phyloP scores from a whole-genome alignment of 2,329 filamentous ascomycete genomes.

The Berkeleyomyces basicola region DNA sequence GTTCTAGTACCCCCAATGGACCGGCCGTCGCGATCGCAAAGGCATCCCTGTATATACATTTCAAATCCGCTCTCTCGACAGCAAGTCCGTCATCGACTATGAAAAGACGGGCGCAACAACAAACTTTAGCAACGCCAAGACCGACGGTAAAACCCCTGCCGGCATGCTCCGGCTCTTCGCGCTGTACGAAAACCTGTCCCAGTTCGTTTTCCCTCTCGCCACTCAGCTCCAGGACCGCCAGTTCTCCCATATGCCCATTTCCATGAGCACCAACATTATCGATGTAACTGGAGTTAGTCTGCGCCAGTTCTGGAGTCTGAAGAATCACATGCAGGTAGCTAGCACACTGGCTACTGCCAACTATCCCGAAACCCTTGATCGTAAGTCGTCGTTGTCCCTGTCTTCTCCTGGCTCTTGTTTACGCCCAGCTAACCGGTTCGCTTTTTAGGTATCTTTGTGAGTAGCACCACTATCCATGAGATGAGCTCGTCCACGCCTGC shows the following conservation, averaged over 20 bases:
- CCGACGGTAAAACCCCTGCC: slow-evolving; percentile 49
- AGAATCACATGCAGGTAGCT: slow-evolving; percentile 84
- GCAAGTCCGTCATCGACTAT: slow-evolving; percentile 65
- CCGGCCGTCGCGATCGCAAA: slow-evolving; percentile 68
- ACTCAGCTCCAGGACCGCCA: slow-evolving; percentile 57
- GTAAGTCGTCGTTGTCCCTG: slow-evolving; percentile 37
- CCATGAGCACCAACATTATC: slow-evolving; percentile 85
- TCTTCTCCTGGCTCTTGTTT: background rate
- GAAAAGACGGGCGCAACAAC: slow-evolving; percentile 46
- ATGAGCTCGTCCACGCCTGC: background rate
- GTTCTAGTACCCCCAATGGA: slow-evolving; percentile 80
- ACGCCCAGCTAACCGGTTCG: background rate
- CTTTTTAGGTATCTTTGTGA: slow-evolving; percentile 13
- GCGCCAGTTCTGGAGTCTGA: slow-evolving; percentile 92
- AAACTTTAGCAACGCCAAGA: slow-evolving; percentile 42
- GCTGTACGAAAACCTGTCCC: slow-evolving; percentile 80
- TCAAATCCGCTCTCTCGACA: slow-evolving; percentile 68
- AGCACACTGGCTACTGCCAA: slow-evolving; percentile 78
- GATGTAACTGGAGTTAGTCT: slow-evolving; percentile 77
- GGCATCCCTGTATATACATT: slow-evolving; percentile 88
- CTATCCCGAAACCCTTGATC: slow-evolving; percentile 85
- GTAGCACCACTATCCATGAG: background rate
- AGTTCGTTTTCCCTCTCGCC: slow-evolving; percentile 74
- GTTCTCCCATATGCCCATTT: slow-evolving; percentile 67
- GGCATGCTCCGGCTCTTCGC: slow-evolving; percentile 78